Evolutionary conservation across 345 rosid species (phyloP), one percentile per base, ranked within the genome.

Genomic region (Eucalyptus erythrocorys): DNA sequence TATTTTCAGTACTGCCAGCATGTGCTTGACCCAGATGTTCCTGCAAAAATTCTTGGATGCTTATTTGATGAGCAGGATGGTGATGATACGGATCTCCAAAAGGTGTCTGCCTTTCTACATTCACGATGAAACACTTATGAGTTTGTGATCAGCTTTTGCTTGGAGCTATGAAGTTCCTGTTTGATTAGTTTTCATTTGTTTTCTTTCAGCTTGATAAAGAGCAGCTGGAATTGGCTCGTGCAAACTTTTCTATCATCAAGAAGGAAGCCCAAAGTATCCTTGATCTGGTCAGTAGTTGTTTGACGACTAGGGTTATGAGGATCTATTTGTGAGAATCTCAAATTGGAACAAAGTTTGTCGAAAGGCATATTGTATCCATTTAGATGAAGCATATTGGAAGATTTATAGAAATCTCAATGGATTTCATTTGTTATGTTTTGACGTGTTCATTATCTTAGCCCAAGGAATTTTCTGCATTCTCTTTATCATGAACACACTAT

Each of bases 1-100:
- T 97, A 97, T 91, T 94, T 97, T 89, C 99, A 97, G 95, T 97
- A 96, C 89, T 96, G 99, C 91, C 96, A 93, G 92, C 99, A 96
- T 91, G 93, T 94, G 90, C 94, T 96, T 92, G 96, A 96, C 91
- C 95, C 96, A 40, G 96, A 95, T 90, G 94, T 97, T 91, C 99
- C 99, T 48, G 93, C 95, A 64, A 89, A 95, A 87, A 94, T 96
- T 92, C 90, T 97, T 89, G 98, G 95, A 87, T 94, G 91, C 92
- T 92, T 97, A 91, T 89, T 95, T 76, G 94, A 93, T 91, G 98
- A 96, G 86, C 95, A 95, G 90, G 99, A 96, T 89, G 95, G 95
- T 89, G 99, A 96, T 89, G 99, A 95, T 94, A 88, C 93, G 81
- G 99, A 97, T 92, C 95, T 97, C 87, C 95, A 94, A 88, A 96